phyloP scores from a whole-genome alignment of 2,329 filamentous ascomycete genomes.

The Sphaerulina populicola region DNA sequence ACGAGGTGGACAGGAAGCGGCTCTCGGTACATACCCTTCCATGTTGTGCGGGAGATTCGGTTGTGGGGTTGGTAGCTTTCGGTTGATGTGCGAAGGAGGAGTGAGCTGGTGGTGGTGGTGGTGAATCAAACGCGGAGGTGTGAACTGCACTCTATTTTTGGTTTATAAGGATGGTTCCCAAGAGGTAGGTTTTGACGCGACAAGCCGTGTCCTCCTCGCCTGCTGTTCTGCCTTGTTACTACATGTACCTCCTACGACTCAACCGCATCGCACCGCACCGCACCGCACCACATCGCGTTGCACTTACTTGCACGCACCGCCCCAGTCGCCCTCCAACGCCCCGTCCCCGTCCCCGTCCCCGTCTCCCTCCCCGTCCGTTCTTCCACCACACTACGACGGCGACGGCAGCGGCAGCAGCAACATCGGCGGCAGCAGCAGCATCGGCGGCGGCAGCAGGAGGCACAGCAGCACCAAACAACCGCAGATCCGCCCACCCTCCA shows the following conservation, averaged over 20 bases:
- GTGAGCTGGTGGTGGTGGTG: too few species aligned
- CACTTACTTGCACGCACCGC: neutral
- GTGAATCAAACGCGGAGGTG: too few species aligned
- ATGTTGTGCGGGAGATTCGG: constrained; percentile 11
- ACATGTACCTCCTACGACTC: neutral
- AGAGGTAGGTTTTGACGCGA: too few species aligned
- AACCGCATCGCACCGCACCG: neutral
- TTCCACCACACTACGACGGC: neutral
- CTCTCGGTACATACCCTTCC: constrained; percentile 23
- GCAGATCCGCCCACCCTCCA: neutral
- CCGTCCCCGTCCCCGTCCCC: neutral
- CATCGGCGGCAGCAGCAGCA: neutral
- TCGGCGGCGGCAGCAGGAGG: too few species aligned
- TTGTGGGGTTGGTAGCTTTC: too few species aligned
- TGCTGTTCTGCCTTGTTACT: neutral
- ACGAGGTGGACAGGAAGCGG: neutral
- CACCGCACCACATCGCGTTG: constrained; percentile 12
- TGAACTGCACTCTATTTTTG: too few species aligned
- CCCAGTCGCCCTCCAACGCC: neutral
- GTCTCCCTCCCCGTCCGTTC: neutral
- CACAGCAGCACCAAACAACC: too few species aligned
- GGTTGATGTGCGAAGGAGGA: too few species aligned
- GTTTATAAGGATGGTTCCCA: too few species aligned
- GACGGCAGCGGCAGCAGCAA: constrained; percentile 2
- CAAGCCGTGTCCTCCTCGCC: neutral